A percentile compares a stretch with the other conserved stretches of the same genome.
phyloP scores from a whole-genome alignment of 1,284 basidiomycete species.

The Moniliophthora roreri region DNA sequence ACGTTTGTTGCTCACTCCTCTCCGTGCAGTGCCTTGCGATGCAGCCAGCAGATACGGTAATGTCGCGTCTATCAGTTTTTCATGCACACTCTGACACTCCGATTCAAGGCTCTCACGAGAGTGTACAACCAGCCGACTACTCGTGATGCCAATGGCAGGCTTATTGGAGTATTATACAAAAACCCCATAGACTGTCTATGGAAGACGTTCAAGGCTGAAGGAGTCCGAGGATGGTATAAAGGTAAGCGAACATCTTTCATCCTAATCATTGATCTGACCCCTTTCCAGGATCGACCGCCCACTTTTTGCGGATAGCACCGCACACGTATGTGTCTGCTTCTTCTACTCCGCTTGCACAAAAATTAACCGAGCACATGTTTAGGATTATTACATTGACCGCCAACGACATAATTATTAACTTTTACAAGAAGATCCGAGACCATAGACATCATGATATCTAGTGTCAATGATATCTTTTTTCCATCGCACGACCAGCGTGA shows the following conservation, averaged over 20 bases:
- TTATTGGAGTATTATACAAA: conserved; percentile 80
- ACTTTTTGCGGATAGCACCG: conserved; percentile 89
- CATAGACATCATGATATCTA: conserved; percentile 13
- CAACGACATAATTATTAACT: conserved; percentile 79
- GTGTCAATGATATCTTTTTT: neutral
- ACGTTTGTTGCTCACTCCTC: neutral
- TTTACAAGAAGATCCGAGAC: conserved; percentile 54
- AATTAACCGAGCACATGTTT: conserved; percentile 4
- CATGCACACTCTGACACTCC: conserved; percentile 13
- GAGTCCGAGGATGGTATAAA: conserved; percentile 91
- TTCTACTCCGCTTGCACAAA: neutral
- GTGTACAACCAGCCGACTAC: conserved; percentile 95
- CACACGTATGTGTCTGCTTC: conserved; percentile 65
- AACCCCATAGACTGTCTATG: conserved; percentile 95
- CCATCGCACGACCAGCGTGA: neutral
- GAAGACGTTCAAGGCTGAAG: conserved; percentile 93
- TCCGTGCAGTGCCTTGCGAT: conserved; percentile 71
- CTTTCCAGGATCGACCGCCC: conserved; percentile 79
- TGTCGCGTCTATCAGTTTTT: conserved; percentile 26
- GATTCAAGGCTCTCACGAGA: conserved; percentile 77
- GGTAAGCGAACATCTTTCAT: conserved; percentile 40
- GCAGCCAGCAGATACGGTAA: conserved; percentile 88
- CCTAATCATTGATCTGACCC: neutral
- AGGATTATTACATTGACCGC: conserved; percentile 86
- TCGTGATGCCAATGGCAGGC: conserved; percentile 69